Base-by-base conservation (phyloP, 306 rosid species). In the Myrica gale region DNA sequence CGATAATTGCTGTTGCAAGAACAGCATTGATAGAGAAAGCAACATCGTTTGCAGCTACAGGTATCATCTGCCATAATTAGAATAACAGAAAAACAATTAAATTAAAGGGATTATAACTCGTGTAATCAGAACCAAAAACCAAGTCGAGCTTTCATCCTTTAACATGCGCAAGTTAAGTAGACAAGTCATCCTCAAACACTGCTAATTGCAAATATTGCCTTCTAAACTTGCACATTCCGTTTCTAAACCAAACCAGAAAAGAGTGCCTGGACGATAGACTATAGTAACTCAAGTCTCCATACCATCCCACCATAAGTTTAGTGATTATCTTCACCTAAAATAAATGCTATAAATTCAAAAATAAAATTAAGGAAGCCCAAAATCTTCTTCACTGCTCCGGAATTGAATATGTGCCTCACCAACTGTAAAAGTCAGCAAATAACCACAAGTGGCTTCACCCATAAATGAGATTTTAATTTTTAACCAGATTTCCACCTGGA, bases 31-130 rank as follows among this genome's bases (percentile, higher is more conserved):
- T 69, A 32, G 97, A 89, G 75, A 89, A 86, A 44, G 97, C 91
- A 48, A 91, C 95, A 75, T 91, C 97, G 62, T 89, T 91, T 46
- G 89, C 90, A 48, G 97, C 97, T 1, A 91, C 93, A 32, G 97
- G 97, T 74, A 89, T 87, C 97, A 89, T 91, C 97, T 91, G 81
- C 78, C 81, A 54, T 32, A 43, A 21, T 19, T 41, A 54, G 48
- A 5, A 43, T 10, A 26, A 48, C 69, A 86, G 69, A 42, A 55
- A 41, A 54, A 42, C 21, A 21, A 47, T 20, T 16, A 7, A 39
- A 41, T 32, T 32, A 32, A 32, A 32, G 37, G 10, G 32, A 20
- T 5, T 5, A 9, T 7, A 9, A 39, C 37, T 71, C 5, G 55
- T 5, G 15, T 5, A 53, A 17, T 1, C 8, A 1, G n/a, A 8